phyloP scores from a whole-genome alignment of 371 early-diverging fungal genomes.

The Rhizomucor pusillus region DNA sequence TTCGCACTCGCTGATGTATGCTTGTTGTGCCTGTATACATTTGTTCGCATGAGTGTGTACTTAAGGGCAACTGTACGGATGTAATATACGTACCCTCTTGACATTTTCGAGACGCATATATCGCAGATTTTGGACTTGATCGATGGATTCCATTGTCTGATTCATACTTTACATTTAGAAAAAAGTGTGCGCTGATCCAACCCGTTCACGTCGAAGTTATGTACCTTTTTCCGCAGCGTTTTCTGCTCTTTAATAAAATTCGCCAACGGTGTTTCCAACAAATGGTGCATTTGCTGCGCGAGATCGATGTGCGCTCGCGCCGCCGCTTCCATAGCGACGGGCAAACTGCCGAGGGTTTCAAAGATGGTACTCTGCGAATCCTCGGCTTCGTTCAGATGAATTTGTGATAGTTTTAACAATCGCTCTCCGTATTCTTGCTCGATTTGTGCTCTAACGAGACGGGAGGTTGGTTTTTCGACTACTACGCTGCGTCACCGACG shows the following conservation, averaged over 20 bases:
- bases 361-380: slow-evolving; percentile 18
- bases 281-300: slow-evolving; percentile 27
- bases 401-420: slow-evolving; percentile 20
- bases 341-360: slow-evolving; percentile 19
- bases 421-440: slow-evolving; percentile 24
- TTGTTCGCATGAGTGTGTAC: background rate
- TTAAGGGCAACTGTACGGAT: background rate
- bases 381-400: slow-evolving; percentile 18
- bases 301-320: slow-evolving; percentile 29
- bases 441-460: slow-evolving; percentile 20
- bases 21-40: slow-evolving; percentile 2
- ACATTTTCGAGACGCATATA: slow-evolving; percentile 18
- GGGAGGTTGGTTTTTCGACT: too few relatives aligned
- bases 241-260: slow-evolving; percentile 23
- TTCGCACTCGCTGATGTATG: slow-evolving; percentile 9
- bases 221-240: slow-evolving; percentile 19
- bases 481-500: too few relatives aligned
- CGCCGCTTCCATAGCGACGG: slow-evolving; percentile 22
- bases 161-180: background rate
- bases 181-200: slow-evolving; percentile 2
- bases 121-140: slow-evolving; percentile 13
- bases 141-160: slow-evolving; percentile 14
- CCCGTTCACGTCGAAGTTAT: background rate
- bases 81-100: slow-evolving; percentile 12
- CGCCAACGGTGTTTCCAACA: slow-evolving; percentile 21